These are phyloP conservation scores for Vigna unguiculata DNA, from an alignment of 306 rosid genomes.

Conservation along the genomic window DNA sequence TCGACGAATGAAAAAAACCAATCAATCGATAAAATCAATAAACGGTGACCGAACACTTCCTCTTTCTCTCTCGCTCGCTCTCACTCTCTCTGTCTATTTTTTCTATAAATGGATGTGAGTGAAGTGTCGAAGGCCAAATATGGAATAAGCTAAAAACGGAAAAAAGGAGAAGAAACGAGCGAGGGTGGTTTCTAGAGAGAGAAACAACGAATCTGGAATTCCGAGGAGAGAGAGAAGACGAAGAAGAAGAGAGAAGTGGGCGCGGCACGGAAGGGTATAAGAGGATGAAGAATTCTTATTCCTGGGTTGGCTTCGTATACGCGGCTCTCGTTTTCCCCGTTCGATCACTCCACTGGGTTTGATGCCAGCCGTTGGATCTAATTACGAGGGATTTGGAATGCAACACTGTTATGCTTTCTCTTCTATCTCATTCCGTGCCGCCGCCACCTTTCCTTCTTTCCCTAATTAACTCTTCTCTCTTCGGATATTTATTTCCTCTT, in stretches of 20 bases:
- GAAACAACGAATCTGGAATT: constrained; percentile 47
- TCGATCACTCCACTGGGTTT: constrained; percentile 45
- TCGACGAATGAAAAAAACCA: neutral
- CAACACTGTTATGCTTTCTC: constrained; percentile 1
- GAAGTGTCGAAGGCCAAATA: constrained; percentile 36
- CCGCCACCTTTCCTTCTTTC: constrained; percentile 44
- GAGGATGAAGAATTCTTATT: constrained; percentile 72
- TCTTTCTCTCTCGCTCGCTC: neutral
- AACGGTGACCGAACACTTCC: neutral
- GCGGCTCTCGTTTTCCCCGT: constrained; percentile 61
- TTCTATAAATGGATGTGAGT: neutral
- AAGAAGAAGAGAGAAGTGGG: constrained; percentile 30
- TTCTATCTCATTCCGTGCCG: constrained; percentile 37
- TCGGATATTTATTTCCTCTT: no score
- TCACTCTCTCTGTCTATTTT: neutral
- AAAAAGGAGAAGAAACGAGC: neutral
- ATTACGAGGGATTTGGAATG: constrained; percentile 44
- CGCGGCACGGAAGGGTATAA: constrained; percentile 58
- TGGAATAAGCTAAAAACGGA: constrained; percentile 5
- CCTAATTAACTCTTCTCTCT: neutral
- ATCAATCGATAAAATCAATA: constrained; percentile 9
- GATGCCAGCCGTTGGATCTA: constrained; percentile 54
- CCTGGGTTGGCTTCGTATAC: constrained; percentile 68
- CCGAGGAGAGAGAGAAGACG: constrained; percentile 3
- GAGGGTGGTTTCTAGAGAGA: constrained; percentile 43